Evolutionary conservation across 2,329 filamentous ascomycete species (phyloP).

Genomic region (Capronia americana): DNA sequence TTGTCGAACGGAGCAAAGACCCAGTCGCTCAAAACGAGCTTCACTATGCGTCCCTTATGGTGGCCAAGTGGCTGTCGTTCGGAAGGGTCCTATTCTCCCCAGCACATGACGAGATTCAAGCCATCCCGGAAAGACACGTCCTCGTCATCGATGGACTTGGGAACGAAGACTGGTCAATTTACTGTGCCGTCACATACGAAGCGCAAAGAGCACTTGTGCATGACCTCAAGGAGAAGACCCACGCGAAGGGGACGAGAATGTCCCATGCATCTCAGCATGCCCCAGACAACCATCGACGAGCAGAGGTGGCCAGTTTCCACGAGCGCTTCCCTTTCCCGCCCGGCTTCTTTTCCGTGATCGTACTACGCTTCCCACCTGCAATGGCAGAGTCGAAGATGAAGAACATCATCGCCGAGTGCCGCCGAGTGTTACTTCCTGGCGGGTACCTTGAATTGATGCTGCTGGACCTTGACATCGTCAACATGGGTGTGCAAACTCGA

Average conservation of each 20-base stretch:
- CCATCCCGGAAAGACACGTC: slow-evolving; percentile 50
- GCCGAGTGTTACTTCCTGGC: slow-evolving; percentile 56
- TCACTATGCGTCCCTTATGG: slow-evolving; percentile 58
- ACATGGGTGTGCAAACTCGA: slow-evolving; percentile 56
- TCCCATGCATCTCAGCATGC: slow-evolving; percentile 49
- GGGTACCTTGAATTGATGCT: slow-evolving; percentile 58
- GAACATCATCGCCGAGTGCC: slow-evolving; percentile 56
- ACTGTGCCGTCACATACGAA: slow-evolving; percentile 57
- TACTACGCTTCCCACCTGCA: slow-evolving; percentile 55
- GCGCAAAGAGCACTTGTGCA: slow-evolving; percentile 50
- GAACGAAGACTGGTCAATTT: slow-evolving; percentile 61
- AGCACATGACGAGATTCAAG: slow-evolving; percentile 54
- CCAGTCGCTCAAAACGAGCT: slow-evolving; percentile 54
- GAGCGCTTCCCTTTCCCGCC: slow-evolving; percentile 55
- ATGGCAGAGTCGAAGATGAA: slow-evolving; percentile 52
- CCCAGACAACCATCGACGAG: slow-evolving; percentile 38
- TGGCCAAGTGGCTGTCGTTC: slow-evolving; percentile 58
- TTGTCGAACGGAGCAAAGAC: slow-evolving; percentile 52
- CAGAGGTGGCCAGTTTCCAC: slow-evolving; percentile 49
- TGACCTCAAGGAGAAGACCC: slow-evolving; percentile 47
- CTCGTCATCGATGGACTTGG: slow-evolving; percentile 58
- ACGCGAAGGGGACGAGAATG: slow-evolving; percentile 34
- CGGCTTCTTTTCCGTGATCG: slow-evolving; percentile 54
- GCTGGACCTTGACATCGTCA: slow-evolving; percentile 58
- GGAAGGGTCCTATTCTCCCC: slow-evolving; percentile 59